phyloP scores from a whole-genome alignment of 805 yeast species.

The Candida xiaguanensis region DNA sequence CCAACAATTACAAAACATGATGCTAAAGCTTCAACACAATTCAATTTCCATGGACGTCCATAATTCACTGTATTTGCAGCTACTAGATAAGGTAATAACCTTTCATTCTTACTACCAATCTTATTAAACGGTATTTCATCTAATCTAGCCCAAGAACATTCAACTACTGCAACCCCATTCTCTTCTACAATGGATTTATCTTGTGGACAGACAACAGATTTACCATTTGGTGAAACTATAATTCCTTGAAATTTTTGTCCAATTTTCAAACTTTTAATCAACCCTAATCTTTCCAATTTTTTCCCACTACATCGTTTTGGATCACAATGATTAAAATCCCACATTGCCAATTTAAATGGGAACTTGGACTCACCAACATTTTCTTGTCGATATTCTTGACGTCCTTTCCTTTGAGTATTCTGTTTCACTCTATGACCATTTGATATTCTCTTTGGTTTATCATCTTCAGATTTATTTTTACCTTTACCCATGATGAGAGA shows the following conservation, averaged over 20 bases:
- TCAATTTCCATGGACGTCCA: conserved; percentile 92
- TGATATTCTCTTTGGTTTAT: conserved; percentile 38
- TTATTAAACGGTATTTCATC: conserved; percentile 93
- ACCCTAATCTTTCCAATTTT: conserved; percentile 82
- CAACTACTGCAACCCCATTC: conserved; percentile 94
- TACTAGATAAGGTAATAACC: conserved; percentile 85
- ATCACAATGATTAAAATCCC: conserved; percentile 99
- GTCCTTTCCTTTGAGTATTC: conserved; percentile 41
- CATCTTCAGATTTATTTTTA: conserved; percentile 49
- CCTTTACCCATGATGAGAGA: conserved; percentile 47
- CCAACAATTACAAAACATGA: conserved; percentile 96
- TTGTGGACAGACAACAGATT: conserved; percentile 82
- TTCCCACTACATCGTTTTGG: conserved; percentile 97
- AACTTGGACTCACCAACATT: conserved; percentile 30
- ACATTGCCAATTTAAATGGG: conserved; percentile 91
- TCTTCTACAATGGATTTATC: conserved; percentile 74
- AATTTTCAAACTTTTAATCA: conserved; percentile 73
- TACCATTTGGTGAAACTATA: conserved; percentile 91
- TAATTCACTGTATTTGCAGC: conserved; percentile 98
- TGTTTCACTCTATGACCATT: conserved; percentile 57
- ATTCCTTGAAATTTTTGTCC: conserved; percentile 93
- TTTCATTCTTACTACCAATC: conserved; percentile 86
- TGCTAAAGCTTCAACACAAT: conserved; percentile 96
- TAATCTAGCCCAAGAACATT: conserved; percentile 97
- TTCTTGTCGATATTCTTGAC: conserved; percentile 26